A percentile compares a stretch with the other conserved stretches of the same genome.
Conservation (phyloP, 2,329 filamentous ascomycete genomes). For the Aurifilum marmelostoma region DNA sequence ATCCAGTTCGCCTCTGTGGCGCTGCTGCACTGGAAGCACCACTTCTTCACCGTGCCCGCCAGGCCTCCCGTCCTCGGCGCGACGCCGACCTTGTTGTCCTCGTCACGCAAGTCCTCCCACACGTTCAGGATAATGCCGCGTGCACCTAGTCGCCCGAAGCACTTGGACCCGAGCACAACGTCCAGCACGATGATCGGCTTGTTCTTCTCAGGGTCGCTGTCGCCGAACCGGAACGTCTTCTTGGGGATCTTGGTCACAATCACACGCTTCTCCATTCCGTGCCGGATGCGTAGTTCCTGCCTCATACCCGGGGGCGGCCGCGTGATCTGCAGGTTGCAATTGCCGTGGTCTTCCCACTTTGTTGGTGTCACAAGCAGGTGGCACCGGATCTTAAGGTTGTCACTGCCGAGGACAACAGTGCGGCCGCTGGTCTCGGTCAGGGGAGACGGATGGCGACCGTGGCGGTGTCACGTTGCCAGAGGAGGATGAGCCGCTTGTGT, state of each 20-base stretch:
- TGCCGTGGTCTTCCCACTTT: slow-evolving; percentile 91
- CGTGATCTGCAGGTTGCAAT: slow-evolving; percentile 81
- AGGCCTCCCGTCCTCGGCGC: slow-evolving; percentile 56
- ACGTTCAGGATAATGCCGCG: slow-evolving; percentile 88
- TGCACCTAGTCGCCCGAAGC: slow-evolving; percentile 81
- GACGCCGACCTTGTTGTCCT: slow-evolving; percentile 57
- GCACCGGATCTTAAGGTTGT: slow-evolving; percentile 82
- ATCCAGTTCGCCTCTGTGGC: slow-evolving; percentile 59
- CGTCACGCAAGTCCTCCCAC: slow-evolving; percentile 75
- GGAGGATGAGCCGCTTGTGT: slow-evolving; percentile 62
- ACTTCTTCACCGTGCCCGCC: slow-evolving; percentile 61
- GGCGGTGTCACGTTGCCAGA: slow-evolving; percentile 52
- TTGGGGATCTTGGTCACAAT: slow-evolving; percentile 74
- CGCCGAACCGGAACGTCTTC: slow-evolving; percentile 40
- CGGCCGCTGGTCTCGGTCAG: slow-evolving; percentile 54
- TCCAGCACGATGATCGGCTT: slow-evolving; percentile 72
- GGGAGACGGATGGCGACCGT: slow-evolving; percentile 61
- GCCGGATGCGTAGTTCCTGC: slow-evolving; percentile 61
- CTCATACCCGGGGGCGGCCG: slow-evolving; percentile 67
- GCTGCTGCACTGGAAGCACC: slow-evolving; percentile 64
- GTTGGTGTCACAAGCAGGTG: slow-evolving; percentile 76
- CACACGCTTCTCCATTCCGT: slow-evolving; percentile 81
- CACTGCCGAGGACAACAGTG: slow-evolving; percentile 65
- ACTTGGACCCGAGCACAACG: slow-evolving; percentile 80
- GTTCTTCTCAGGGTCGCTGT: slow-evolving; percentile 48